Conservation (phyloP, 805 yeast species). For the Yamadazyma sp. region DNA sequence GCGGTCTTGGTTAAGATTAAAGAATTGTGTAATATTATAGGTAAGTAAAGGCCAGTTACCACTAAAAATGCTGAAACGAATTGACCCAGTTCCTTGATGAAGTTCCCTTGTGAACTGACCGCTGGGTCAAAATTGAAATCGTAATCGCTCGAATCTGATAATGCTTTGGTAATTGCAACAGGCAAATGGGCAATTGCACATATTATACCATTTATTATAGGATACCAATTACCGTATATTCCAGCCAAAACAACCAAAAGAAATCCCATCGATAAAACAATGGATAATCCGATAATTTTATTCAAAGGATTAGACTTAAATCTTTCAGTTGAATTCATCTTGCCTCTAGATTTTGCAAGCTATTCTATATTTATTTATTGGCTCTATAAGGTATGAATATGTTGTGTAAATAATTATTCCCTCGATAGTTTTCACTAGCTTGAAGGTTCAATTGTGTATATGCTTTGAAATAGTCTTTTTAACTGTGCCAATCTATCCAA, state of each 20-base stretch:
- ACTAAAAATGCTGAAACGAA: conserved; percentile 76
- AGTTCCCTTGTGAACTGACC: conserved; percentile 26
- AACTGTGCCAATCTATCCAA: too few relatives aligned
- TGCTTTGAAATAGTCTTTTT: too few relatives aligned
- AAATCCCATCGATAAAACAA: conserved; percentile 85
- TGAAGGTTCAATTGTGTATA: too few relatives aligned
- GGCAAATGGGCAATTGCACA: conserved; percentile 42
- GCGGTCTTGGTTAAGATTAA: conserved; percentile 69
- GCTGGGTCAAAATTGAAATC: conserved; percentile 43
- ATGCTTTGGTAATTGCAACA: conserved; percentile 29
- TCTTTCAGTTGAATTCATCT: conserved; percentile 20
- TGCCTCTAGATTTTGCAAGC: too few relatives aligned
- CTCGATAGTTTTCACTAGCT: too few relatives aligned
- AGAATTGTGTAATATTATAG: conserved; percentile 74
- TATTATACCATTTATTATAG: conserved; percentile 59
- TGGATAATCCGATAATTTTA: conserved; percentile 71
- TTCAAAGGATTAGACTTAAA: conserved; percentile 57
- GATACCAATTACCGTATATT: conserved; percentile 86
- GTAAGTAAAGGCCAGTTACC: conserved; percentile 69
- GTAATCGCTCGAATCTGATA: conserved; percentile 34
- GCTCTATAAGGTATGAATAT: too few relatives aligned
- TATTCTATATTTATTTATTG: too few relatives aligned
- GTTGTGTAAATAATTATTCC: too few relatives aligned
- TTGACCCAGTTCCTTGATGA: conserved; percentile 72
- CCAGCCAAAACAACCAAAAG: conserved; percentile 84